Percentiles rank a stretch among this genome's conserved stretches.
Evolutionary conservation across 345 rosid genomes (phyloP).

Genomic region (Rhodamnia rubescens): DNA sequence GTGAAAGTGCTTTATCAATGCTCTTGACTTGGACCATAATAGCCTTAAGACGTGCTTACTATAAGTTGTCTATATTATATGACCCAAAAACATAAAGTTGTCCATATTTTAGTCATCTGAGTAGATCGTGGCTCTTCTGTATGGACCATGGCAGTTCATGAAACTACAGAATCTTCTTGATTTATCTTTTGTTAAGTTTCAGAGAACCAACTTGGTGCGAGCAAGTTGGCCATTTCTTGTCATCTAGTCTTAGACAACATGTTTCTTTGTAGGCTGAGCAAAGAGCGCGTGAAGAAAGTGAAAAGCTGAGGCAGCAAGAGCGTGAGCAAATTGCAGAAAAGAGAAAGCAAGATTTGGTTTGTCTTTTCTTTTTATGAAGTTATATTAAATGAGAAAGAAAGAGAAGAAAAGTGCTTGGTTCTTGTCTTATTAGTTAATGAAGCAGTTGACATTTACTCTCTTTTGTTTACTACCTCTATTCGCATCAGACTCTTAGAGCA

Average conservation of each 20-base stretch:
- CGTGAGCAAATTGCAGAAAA: conserved; percentile 71
- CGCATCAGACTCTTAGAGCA: conserved; percentile 67
- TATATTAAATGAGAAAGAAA: neutral
- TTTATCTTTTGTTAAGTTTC: neutral
- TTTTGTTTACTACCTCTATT: neutral
- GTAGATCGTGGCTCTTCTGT: neutral
- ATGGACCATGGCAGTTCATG: neutral
- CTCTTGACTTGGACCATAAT: neutral
- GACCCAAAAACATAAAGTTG: no score
- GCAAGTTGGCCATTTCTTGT: neutral
- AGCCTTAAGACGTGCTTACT: neutral
- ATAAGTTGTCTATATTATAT: neutral
- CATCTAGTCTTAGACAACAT: neutral
- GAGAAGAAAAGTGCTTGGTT: neutral
- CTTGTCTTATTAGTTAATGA: neutral
- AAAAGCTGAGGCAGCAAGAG: conserved; percentile 83
- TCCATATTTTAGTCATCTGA: neutral
- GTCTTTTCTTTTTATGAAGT: conserved; percentile 7
- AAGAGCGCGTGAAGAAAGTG: conserved; percentile 86
- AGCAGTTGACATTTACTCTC: neutral
- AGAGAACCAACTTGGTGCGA: neutral
- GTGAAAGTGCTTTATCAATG: neutral
- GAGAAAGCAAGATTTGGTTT: conserved; percentile 87
- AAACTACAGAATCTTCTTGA: neutral
- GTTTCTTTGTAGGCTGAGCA: conserved; percentile 56